A percentile compares a stretch with the other conserved stretches of the same genome.
Evolutionary conservation across 305 asterid species (phyloP).

Genomic region (Plantago lanceolata): DNA sequence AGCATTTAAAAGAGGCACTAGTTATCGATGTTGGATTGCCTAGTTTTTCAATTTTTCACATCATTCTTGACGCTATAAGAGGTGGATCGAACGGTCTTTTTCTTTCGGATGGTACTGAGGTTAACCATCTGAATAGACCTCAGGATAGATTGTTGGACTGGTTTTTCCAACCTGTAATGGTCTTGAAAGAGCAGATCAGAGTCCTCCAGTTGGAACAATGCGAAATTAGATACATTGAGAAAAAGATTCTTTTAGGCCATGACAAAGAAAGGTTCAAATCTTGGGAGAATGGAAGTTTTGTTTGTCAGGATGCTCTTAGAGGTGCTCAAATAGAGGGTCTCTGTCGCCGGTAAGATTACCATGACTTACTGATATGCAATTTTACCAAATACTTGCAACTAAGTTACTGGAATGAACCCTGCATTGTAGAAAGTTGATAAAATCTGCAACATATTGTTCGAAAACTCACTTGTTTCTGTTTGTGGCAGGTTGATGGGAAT

Average conservation of each 20-base stretch:
- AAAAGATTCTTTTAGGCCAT: conserved; percentile 53
- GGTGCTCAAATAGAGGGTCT: conserved; percentile 87
- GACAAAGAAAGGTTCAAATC: conserved; percentile 44
- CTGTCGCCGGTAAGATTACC: conserved; percentile 59
- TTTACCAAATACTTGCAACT: too few species aligned
- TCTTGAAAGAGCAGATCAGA: conserved; percentile 79
- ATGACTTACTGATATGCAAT: not conserved
- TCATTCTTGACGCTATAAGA: conserved; percentile 56
- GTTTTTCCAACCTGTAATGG: conserved; percentile 84
- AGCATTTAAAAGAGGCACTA: conserved; percentile 40
- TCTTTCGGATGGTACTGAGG: conserved; percentile 64
- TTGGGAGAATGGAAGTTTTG: conserved; percentile 71
- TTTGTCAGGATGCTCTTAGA: conserved; percentile 59
- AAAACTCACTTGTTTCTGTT: not conserved
- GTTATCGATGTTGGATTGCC: conserved; percentile 64
- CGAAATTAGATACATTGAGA: conserved; percentile 64
- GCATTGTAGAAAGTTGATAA: not conserved
- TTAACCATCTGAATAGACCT: conserved; percentile 73
- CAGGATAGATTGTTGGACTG: conserved; percentile 81
- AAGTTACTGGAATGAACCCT: not conserved
- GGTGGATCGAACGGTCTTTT: conserved; percentile 60
- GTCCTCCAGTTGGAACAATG: conserved; percentile 63
- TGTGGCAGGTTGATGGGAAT: conserved; percentile 78
- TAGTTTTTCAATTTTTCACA: conserved; percentile 58
- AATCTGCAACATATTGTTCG: not conserved